Evolutionary conservation across 2,329 filamentous ascomycete species (phyloP).

Genomic region (Aureobasidium subglaciale): DNA sequence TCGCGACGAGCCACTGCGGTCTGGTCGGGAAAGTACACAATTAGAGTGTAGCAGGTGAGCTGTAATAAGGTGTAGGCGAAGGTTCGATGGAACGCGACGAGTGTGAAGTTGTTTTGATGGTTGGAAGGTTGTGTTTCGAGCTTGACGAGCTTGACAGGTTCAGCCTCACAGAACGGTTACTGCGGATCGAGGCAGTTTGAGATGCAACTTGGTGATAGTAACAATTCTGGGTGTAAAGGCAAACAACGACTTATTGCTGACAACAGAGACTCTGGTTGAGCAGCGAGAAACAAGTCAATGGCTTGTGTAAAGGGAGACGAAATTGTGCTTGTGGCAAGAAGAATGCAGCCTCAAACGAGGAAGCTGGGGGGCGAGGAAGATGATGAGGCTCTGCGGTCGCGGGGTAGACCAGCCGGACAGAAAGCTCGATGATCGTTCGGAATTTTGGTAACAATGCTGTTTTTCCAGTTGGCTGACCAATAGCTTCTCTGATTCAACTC

Average conservation of each 20-base stretch:
- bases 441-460: not conserved
- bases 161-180: not conserved
- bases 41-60: not conserved
- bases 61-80: not conserved
- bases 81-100: not conserved
- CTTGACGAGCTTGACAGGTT: not conserved
- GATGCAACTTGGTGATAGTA: not conserved
- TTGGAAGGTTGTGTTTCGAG: not conserved
- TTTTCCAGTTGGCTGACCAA: not conserved
- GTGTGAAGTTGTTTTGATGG: not conserved
- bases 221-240: not conserved
- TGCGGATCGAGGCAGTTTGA: not conserved
- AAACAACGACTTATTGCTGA: not conserved
- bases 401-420: not conserved
- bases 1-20: not conserved
- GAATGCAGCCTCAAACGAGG: constrained; percentile 5
- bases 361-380: constrained; percentile 9
- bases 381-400: constrained; percentile 10
- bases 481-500: no score
- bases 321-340: constrained; percentile 10
- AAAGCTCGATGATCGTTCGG: not conserved
- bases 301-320: not conserved
- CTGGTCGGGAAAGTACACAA: not conserved
- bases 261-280: not conserved
- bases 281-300: not conserved